Evolutionary conservation across 2,329 filamentous ascomycete species (phyloP), one percentile per base, ranked within the genome.

Genomic region (Pseudocercospora ulei): DNA sequence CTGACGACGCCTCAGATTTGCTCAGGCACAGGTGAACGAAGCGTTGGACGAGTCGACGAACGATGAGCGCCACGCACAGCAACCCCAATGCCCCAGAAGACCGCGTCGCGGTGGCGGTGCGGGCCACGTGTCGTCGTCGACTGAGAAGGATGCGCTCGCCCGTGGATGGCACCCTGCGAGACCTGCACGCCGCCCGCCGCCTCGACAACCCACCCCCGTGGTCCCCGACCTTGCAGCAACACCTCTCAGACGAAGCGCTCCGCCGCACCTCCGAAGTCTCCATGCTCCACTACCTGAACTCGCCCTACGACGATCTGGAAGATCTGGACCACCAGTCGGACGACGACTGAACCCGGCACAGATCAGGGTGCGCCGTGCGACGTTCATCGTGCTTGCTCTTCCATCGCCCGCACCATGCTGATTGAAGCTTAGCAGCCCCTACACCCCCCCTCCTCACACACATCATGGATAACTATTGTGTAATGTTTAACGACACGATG

Each of bases 281-380:
- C 13, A 25, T 39, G 7, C 24, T 30, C 24, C 13, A 31, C 17
- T 43, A 39, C 17, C 30, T 43, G 2, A 27, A 39, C 9, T 35
- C 35, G 8, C 17, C 18, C 12, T 34, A 39, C 14, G 22, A 40
- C 20, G 31, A 34, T 22, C 27, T 40, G 9, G 33, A 37, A 34
- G 36, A 40, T 27, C 8, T 44, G 1, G 20, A 44, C 13, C 27
- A 40, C 16, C 9, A 18, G n/a, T 38, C 27, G 19, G 35, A 42
- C 11, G 39, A 42, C 8, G 39, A 29, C 8, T 33, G 30, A 22
- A 5, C 7, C 3, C n/a, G 4, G 7, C 7, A 14, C 25, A 28
- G 3, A 7, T 2, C 12, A 5, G 6, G 12, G 25, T 28, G 4
- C n/a, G n/a, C n/a, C n/a, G n/a, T n/a, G n/a, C n/a, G n/a, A n/a